Evolutionary conservation across 805 yeast species (phyloP), one percentile per base, ranked within the genome.

Genomic region (Sugiyamaella lignohabitans): DNA sequence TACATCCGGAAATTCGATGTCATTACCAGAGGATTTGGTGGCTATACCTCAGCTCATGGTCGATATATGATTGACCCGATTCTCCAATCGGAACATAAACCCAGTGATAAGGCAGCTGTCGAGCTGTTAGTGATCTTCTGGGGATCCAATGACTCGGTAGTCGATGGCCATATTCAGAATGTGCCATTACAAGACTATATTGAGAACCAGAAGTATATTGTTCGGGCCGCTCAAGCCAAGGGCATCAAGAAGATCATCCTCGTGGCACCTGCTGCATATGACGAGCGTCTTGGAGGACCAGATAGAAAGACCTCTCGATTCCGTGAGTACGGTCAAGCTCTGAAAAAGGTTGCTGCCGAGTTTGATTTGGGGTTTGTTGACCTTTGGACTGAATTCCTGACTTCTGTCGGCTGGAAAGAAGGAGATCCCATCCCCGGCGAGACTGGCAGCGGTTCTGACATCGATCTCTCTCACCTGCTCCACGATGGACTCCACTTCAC

Each of bases 141-240:
- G 56, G 96, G 96, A 3, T 76, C 95, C 11, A 88, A 88, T 59
- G 97, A 88, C 61, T 72, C 83, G 0, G 71, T 75, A 2, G 53
- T 66, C 5, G 68, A 59, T 1, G 73, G 73, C 3, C 44, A 45
- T 10, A 57, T 60, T 3, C 79, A 75, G 53, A 64, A 65, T 19
- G 86, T 86, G 8, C 75, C 77, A 1, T 17, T 82, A 2, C 73
- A 63, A 0, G 66, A 72, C 47, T 86, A 65, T 58, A 48, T 62
- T 18, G 63, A 60, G 14, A 87, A 87, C 57, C 66, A 75, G 51
- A 56, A 53, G 22, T 45, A 50, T 8, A 53, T 86, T 56, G 66
- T 79, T 11, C 53, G 65, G 4, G 52, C 69, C 49, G 69, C 75
- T 24, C 52, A 59, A 19, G 59, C 57, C 1, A 61, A 73, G 45